Percentiles rank a stretch among this genome's conserved stretches.
Conservation (phyloP, 2,329 filamentous ascomycete species). For the Colletotrichum godetiae region DNA sequence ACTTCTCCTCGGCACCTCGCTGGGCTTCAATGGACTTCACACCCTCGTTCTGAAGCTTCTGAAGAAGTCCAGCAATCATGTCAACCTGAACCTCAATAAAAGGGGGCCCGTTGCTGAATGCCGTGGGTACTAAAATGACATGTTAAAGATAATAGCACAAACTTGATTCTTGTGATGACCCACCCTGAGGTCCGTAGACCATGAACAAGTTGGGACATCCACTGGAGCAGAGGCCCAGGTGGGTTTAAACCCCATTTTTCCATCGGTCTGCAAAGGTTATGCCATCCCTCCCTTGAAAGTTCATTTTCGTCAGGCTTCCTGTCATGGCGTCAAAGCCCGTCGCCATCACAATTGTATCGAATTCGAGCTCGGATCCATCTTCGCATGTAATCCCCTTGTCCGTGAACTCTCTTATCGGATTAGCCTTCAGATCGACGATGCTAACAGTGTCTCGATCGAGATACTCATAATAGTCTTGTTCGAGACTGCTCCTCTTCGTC, state of each 20-base stretch:
- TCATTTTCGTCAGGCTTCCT: constrained; percentile 45
- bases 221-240: constrained; percentile 39
- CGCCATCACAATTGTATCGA: constrained; percentile 49
- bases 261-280: constrained; percentile 45
- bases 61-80: constrained; percentile 31
- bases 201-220: constrained; percentile 39
- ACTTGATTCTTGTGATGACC: not conserved
- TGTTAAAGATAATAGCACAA: not conserved
- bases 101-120: constrained; percentile 36
- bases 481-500: constrained; percentile 57
- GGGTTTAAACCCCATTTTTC: constrained; percentile 44
- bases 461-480: constrained; percentile 61
- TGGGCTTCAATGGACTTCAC: constrained; percentile 36
- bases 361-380: constrained; percentile 49
- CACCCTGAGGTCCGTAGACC: constrained; percentile 40
- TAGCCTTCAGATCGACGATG: constrained; percentile 55
- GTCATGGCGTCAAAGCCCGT: constrained; percentile 50
- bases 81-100: constrained; percentile 35
- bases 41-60: constrained; percentile 24
- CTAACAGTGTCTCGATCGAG: constrained; percentile 58
- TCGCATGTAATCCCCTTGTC: constrained; percentile 51
- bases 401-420: constrained; percentile 53
- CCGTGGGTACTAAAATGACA: constrained; percentile 30
- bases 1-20: constrained; percentile 17
- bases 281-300: constrained; percentile 43